These are phyloP conservation scores for Xylariaceae sp. DNA, from an alignment of 2,329 filamentous ascomycete genomes.

Conservation along the genomic window DNA sequence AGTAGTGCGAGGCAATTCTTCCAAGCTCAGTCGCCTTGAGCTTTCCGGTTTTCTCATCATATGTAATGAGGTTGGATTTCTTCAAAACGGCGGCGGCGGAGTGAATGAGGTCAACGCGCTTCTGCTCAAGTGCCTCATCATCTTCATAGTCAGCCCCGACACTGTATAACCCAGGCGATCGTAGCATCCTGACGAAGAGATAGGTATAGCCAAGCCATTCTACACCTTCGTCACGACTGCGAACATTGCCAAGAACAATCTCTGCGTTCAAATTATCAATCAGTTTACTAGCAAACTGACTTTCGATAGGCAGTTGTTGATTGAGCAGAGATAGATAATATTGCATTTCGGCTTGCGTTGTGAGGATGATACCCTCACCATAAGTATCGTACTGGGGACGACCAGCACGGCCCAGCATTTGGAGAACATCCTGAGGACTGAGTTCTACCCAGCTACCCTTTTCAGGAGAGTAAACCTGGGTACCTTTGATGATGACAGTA, in stretches of 20 bases:
- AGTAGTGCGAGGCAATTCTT: constrained; percentile 95
- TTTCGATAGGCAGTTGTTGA: constrained; percentile 95
- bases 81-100: constrained; percentile 85
- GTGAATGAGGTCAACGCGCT: constrained; percentile 94
- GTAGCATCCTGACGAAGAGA: constrained; percentile 94
- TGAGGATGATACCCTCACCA: constrained; percentile 98
- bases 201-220: constrained; percentile 99
- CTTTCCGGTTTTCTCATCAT: constrained; percentile 88
- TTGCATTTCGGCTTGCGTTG: constrained; percentile 88
- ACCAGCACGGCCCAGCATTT: constrained; percentile 97
- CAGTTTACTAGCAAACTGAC: constrained; percentile 86
- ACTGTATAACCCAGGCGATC: constrained; percentile 90
- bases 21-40: constrained; percentile 91
- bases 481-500: constrained; percentile 98
- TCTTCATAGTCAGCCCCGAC: constrained; percentile 95
- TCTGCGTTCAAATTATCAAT: constrained; percentile 97
- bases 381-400: constrained; percentile 96
- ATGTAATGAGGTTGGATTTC: constrained; percentile 85
- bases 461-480: constrained; percentile 95
- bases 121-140: constrained; percentile 87
- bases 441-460: constrained; percentile 98
- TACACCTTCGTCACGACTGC: constrained; percentile 90
- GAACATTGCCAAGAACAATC: constrained; percentile 88
- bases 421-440: constrained; percentile 93
- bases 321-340: constrained; percentile 97